These are phyloP conservation scores for Tulasnella sp. DNA, from an alignment of 768 basidiomycete species.

Conservation along the genomic window DNA sequence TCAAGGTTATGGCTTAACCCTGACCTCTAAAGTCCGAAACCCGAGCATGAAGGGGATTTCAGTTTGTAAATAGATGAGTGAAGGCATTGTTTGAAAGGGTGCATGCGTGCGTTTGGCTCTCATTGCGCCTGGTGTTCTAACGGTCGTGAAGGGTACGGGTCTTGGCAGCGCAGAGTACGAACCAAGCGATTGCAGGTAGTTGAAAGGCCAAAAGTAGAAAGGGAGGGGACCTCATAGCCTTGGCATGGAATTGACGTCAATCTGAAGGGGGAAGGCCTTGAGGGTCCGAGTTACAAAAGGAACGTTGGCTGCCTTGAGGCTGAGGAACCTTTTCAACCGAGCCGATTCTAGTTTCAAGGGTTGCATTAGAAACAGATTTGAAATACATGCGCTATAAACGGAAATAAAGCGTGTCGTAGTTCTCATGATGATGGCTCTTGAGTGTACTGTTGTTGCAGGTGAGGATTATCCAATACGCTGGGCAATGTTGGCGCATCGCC, in stretches of 20 bases:
- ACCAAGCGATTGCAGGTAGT: neutral
- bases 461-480: neutral
- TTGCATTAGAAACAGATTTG: neutral
- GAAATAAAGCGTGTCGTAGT: neutral
- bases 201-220: neutral
- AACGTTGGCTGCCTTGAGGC: neutral
- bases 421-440: neutral
- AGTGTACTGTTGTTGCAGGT: neutral
- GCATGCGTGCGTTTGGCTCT: no score
- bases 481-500: slow-evolving; percentile 7
- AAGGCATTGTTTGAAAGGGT: no score
- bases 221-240: neutral
- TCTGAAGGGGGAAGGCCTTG: neutral
- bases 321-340: neutral
- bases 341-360: neutral
- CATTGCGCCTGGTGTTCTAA: neutral
- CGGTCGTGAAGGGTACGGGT: neutral
- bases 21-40: no score
- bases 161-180: neutral
- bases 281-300: neutral
- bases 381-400: neutral
- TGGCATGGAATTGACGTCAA: neutral
- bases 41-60: no score
- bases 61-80: no score
- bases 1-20: no score